Base-by-base conservation (phyloP, 139 green algal species). In the Tetraselmis striata region DNA sequence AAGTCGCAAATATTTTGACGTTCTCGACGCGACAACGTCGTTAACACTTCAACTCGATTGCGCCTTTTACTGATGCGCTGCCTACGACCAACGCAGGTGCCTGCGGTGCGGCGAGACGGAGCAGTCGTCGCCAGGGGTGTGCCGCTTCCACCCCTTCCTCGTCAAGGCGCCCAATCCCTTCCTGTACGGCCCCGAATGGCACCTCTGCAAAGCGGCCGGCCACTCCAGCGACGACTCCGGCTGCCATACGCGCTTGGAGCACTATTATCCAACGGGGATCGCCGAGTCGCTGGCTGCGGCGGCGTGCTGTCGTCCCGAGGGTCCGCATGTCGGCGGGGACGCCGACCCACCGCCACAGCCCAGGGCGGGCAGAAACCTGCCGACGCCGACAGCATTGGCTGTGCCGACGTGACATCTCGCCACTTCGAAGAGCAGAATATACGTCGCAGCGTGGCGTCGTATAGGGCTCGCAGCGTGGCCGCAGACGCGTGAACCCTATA, bases 111-210 rank as follows among this genome's bases (percentile, higher is more conserved):
- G 45, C 11, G 45, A 67, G 45, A 67, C 45, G 45, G 45, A 67
- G 45, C 11, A 5, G 45, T 67, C 45, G 45, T 77, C 74, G n/a
- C 74, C 74, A 11, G 74, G 74, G 22, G 74, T 77, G 23, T 77
- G 74, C 74, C 74, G 74, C 74, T 77, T 77, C 74, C 74, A 77
- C 74, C 74, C 74, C 26, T 77, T 31, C 74, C 74, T 77, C 2
- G 74, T 77, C 26, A 77, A 77, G 25, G n/a, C 26, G 5, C 74
- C 74, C 74, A 18, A 18, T 77, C 25, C 25, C 25, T 77, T 77
- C 23, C n/a, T 77, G 74, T 77, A 77, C 74, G 74, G 74, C 74
- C 74, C 74, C 5, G 74, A 77, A 18, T 77, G 74, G 74, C 74
- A 77, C 25, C 2, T 29, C 11, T 77, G 74, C 25, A 28, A 29